phyloP scores from a whole-genome alignment of 2,329 filamentous ascomycete species.

The Colletotrichum abscissum region DNA sequence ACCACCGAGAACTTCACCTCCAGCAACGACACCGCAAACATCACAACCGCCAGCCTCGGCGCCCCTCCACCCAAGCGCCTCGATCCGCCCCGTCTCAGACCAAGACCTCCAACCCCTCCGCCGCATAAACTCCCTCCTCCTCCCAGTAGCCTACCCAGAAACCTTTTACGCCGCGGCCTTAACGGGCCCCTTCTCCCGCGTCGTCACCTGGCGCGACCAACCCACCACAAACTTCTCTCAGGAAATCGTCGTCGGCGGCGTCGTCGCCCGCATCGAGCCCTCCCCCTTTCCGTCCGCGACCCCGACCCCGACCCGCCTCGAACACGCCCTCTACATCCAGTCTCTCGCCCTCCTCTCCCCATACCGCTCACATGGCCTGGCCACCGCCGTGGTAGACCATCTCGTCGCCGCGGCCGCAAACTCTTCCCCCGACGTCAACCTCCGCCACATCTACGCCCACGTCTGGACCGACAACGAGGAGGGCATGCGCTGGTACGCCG shows the following conservation, averaged over 20 bases:
- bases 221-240: background rate
- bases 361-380: conserved; percentile 70
- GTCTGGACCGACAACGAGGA: conserved; percentile 77
- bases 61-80: conserved; percentile 58
- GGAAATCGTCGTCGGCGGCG: conserved; percentile 63
- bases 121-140: conserved; percentile 73
- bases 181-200: conserved; percentile 67
- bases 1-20: conserved; percentile 11
- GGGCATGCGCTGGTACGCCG: conserved; percentile 70
- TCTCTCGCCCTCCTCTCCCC: conserved; percentile 72
- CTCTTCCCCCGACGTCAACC: conserved; percentile 49
- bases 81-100: conserved; percentile 61
- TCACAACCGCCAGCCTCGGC: conserved; percentile 42
- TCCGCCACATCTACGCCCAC: conserved; percentile 68
- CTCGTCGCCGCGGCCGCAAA: conserved; percentile 55
- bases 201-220: conserved; percentile 44
- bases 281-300: conserved; percentile 45
- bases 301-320: conserved; percentile 38
- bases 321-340: conserved; percentile 71
- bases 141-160: conserved; percentile 73
- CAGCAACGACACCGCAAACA: conserved; percentile 36
- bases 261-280: conserved; percentile 72
- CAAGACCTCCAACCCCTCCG: conserved; percentile 68
- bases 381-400: conserved; percentile 66
- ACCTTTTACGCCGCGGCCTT: conserved; percentile 69